Evolutionary conservation across 768 basidiomycete genomes (phyloP).

Genomic region (Lactifluus hygrophoroides): DNA sequence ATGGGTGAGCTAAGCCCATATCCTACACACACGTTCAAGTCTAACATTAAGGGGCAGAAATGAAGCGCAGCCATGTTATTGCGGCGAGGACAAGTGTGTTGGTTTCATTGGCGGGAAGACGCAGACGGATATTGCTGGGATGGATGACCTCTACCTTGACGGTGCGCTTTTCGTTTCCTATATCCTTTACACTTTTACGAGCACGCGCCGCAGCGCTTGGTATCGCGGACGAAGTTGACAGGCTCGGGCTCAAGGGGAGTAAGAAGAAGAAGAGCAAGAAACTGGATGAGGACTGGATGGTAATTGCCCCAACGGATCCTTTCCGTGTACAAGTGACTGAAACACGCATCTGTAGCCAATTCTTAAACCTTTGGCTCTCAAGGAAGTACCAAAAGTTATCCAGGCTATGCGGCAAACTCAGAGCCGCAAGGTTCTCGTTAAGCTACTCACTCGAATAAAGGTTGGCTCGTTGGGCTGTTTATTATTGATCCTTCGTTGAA

Average conservation of each 20-base stretch:
- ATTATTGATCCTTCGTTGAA: not conserved
- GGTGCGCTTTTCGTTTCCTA: constrained; percentile 36
- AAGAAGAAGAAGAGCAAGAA: constrained; percentile 90
- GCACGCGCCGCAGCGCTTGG: constrained; percentile 59
- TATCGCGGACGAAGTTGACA: constrained; percentile 85
- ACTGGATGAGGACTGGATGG: constrained; percentile 90
- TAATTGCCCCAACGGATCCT: constrained; percentile 27
- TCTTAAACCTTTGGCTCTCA: constrained; percentile 62
- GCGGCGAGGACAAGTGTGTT: constrained; percentile 91
- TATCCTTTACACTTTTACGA: constrained; percentile 1
- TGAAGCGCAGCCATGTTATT: constrained; percentile 90
- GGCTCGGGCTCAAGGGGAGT: constrained; percentile 71
- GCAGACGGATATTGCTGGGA: constrained; percentile 88
- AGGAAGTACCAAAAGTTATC: constrained; percentile 85
- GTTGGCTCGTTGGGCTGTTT: constrained; percentile 32
- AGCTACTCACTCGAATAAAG: constrained; percentile 79
- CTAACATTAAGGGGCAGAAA: constrained; percentile 44
- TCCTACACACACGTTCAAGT: not conserved
- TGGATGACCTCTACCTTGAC: constrained; percentile 93
- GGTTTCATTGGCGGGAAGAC: constrained; percentile 98
- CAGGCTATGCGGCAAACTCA: constrained; percentile 85
- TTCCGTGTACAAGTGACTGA: constrained; percentile 1
- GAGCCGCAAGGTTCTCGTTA: constrained; percentile 72
- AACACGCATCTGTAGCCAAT: constrained; percentile 45
- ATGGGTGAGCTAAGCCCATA: constrained; percentile 59